These are phyloP conservation scores for Rhizopogon rudus DNA, from an alignment of 768 basidiomycete genomes.

Conservation along the genomic window DNA sequence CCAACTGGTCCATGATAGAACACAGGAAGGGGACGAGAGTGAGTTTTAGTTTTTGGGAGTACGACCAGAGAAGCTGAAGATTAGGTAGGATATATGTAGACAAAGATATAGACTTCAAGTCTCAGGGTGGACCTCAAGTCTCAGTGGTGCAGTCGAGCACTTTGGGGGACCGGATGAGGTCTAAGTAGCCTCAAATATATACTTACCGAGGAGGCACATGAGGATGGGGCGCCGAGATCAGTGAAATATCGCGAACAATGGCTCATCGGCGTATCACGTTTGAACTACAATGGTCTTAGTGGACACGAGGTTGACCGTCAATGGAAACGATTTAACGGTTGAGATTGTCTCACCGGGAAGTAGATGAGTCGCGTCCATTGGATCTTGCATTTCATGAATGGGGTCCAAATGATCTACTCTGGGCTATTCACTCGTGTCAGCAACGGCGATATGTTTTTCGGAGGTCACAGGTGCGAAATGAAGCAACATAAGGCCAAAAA, in stretches of 20 bases:
- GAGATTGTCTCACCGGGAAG: not conserved
- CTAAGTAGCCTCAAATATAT: conserved; percentile 12
- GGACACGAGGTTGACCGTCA: conserved; percentile 32
- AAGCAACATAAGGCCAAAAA: not conserved
- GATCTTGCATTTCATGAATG: not conserved
- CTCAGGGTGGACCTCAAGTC: conserved; percentile 13
- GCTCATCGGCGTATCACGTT: not conserved
- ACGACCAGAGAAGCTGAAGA: conserved; percentile 11
- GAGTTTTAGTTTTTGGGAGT: not conserved
- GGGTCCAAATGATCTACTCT: not conserved
- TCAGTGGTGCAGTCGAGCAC: conserved; percentile 18
- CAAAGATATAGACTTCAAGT: conserved; percentile 9
- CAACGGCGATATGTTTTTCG: not conserved
- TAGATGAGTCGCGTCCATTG: not conserved
- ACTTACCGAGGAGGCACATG: conserved; percentile 17
- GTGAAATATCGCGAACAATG: not conserved
- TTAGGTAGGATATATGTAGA: conserved; percentile 11
- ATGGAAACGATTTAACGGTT: not conserved
- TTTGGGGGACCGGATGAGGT: conserved; percentile 12
- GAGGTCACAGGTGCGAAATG: not conserved
- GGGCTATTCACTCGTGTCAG: not conserved
- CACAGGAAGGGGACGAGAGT: conserved; percentile 9
- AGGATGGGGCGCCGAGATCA: conserved; percentile 32
- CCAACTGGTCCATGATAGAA: conserved; percentile 55
- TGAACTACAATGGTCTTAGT: not conserved